Evolutionary conservation across 2,329 filamentous ascomycete genomes (phyloP).

Genomic region (Immersiporthe knoxdaviesiana): DNA sequence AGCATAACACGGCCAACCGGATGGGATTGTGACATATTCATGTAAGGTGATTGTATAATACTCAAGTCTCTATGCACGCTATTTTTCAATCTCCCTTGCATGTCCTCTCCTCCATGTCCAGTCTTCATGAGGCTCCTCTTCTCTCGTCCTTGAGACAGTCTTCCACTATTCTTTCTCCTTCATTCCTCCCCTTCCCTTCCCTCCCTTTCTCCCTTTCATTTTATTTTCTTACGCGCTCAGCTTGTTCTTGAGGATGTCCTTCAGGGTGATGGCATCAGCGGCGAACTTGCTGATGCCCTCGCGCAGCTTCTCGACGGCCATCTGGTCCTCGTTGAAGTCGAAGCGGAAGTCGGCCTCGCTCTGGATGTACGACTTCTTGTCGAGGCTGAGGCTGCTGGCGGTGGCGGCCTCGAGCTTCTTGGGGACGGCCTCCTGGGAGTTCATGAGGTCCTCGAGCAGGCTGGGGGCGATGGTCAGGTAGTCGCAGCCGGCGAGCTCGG

Average conservation of each 20-base stretch:
- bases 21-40: neutral
- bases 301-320: constrained; percentile 98
- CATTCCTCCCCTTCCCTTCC: neutral
- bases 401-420: constrained; percentile 83
- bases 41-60: neutral
- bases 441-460: constrained; percentile 91
- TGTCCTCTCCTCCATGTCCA: neutral
- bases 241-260: constrained; percentile 90
- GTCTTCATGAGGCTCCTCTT: neutral
- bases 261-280: constrained; percentile 90
- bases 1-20: neutral
- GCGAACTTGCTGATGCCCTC: constrained; percentile 99
- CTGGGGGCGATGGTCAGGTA: constrained; percentile 98
- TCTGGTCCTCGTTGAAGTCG: constrained; percentile 99
- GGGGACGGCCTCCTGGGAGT: constrained; percentile 79
- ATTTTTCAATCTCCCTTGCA: constrained; percentile 5
- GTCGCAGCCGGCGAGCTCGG: constrained; percentile 95
- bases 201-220: too few species aligned
- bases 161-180: too few species aligned
- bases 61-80: constrained; percentile 18
- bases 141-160: neutral
- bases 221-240: constrained; percentile 53
- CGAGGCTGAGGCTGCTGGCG: constrained; percentile 71
- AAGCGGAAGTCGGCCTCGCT: constrained; percentile 93
- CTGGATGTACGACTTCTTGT: constrained; percentile 89